These are phyloP conservation scores for Boletus reticuloceps DNA, from an alignment of 768 basidiomycete species.

Conservation along the genomic window DNA sequence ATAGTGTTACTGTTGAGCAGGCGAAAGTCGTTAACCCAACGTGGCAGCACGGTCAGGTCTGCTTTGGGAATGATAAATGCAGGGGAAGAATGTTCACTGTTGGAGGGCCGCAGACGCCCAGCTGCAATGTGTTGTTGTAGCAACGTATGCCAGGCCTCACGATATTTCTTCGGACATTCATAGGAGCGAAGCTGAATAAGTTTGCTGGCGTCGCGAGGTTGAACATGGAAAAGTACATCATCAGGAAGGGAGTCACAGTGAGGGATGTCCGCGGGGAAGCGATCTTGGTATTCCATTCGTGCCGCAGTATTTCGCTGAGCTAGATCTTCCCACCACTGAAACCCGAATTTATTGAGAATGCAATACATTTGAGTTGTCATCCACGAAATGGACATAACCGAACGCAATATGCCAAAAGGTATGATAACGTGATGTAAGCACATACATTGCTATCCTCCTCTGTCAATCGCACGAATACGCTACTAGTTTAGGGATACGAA, in stretches of 20 bases:
- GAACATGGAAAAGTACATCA: slow-evolving; percentile 22
- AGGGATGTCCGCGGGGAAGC: slow-evolving; percentile 28
- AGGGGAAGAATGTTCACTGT: slow-evolving; percentile 31
- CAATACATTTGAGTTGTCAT: too few relatives aligned
- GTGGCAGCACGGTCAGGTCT: slow-evolving; percentile 18
- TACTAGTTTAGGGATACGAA: too few relatives aligned
- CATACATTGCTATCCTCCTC: too few relatives aligned
- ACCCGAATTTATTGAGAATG: too few relatives aligned
- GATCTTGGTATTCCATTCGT: slow-evolving; percentile 8
- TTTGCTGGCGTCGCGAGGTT: slow-evolving; percentile 25
- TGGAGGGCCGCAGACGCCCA: slow-evolving; percentile 30
- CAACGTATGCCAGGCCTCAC: slow-evolving; percentile 30
- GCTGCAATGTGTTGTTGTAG: slow-evolving; percentile 34
- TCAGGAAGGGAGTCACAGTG: slow-evolving; percentile 22
- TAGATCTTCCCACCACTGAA: too few relatives aligned
- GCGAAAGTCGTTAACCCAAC: slow-evolving; percentile 32
- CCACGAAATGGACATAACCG: too few relatives aligned
- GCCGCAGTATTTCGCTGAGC: neutral
- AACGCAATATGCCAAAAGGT: too few relatives aligned
- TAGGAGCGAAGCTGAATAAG: slow-evolving; percentile 17
- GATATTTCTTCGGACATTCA: slow-evolving; percentile 33
- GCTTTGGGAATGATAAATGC: slow-evolving; percentile 38
- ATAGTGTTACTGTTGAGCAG: slow-evolving; percentile 23
- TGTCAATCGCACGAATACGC: too few relatives aligned
- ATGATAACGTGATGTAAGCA: too few relatives aligned